Evolutionary conservation across 2,329 filamentous ascomycete genomes (phyloP), one percentile per base, ranked within the genome.

Genomic region (Verruconis gallopava): DNA sequence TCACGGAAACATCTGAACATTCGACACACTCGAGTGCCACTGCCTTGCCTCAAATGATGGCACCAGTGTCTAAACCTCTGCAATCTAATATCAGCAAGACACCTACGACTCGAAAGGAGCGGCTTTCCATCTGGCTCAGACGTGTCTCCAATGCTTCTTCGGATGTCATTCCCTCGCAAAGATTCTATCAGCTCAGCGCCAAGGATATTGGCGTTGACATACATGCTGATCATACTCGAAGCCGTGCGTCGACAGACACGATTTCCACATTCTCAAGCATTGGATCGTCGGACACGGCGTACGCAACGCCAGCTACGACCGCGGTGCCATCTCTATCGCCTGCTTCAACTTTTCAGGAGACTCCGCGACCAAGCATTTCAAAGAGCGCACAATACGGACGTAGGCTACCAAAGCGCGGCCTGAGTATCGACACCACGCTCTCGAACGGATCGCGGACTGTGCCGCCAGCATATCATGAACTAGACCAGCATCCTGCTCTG

Each of bases 401-500:
- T 9, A 14, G 40, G 2, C 12, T n/a, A 6, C 21, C 21, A 15
- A 37, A 42, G 32, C 32, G 35, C 11, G 41, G 41, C 15, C 21
- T 43, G 5, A 43, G 41, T 33, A 38, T 43, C 13, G 40, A 42
- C 19, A 42, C 40, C 18, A 42, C 40, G 9, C 19, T 42, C 9
- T 42, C 40, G 12, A 42, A 42, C 33, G 40, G 40, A 21, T 42
- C 32, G 21, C 22, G 15, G 15, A 37, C 32, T 13, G 18, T 28
- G 15, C 40, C 40, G 18, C 40, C 40, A 11, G 40, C 40, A n/a
- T 42, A 42, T 15, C 25, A 42, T 4, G 30, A 35, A 20, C 18
- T 35, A 18, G 40, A 36, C n/a, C 21, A 30, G n/a, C 18, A 42
- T 25, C 32, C 40, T 30, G 9, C 25, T 9, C 25, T 30, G 9